A percentile compares a stretch with the other conserved stretches of the same genome.
Evolutionary conservation across 768 basidiomycete genomes (phyloP).

Genomic region (Lyophyllum semitale): DNA sequence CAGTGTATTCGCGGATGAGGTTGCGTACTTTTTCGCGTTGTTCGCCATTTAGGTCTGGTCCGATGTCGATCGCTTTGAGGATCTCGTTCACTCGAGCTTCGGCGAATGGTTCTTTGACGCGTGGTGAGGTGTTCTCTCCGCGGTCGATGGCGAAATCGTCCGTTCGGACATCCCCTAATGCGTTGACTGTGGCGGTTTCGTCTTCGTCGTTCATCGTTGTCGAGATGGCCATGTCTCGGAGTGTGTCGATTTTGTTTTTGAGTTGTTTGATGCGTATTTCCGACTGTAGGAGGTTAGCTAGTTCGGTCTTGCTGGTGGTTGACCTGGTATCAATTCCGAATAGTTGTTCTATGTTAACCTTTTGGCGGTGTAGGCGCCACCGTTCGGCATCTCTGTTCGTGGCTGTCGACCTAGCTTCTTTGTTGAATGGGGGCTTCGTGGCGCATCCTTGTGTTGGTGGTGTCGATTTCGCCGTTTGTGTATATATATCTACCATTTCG

Average conservation of each 20-base stretch:
- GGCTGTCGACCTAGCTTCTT: background rate
- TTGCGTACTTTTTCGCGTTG: slow-evolving; percentile 25
- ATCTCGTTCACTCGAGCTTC: slow-evolving; percentile 21
- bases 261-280: background rate
- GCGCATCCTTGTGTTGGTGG: background rate
- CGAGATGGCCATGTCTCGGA: background rate
- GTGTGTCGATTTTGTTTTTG: background rate
- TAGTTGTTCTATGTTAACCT: background rate
- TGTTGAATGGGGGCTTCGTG: background rate
- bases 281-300: background rate
- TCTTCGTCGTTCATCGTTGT: background rate
- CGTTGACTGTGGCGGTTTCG: background rate
- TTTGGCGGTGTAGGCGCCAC: background rate
- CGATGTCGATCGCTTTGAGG: slow-evolving; percentile 21
- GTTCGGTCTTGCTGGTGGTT: background rate
- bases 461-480: background rate
- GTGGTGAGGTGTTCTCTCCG: slow-evolving; percentile 13
- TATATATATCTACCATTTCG: background rate
- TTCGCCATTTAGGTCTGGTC: slow-evolving; percentile 25
- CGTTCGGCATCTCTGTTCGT: background rate
- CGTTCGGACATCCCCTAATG: background rate
- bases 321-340: background rate
- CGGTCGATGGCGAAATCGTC: background rate
- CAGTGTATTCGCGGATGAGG: slow-evolving; percentile 31
- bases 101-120: slow-evolving; percentile 23